These are phyloP conservation scores for Aquanectria penicillioides DNA, from an alignment of 2,329 filamentous ascomycete species.

Conservation along the genomic window DNA sequence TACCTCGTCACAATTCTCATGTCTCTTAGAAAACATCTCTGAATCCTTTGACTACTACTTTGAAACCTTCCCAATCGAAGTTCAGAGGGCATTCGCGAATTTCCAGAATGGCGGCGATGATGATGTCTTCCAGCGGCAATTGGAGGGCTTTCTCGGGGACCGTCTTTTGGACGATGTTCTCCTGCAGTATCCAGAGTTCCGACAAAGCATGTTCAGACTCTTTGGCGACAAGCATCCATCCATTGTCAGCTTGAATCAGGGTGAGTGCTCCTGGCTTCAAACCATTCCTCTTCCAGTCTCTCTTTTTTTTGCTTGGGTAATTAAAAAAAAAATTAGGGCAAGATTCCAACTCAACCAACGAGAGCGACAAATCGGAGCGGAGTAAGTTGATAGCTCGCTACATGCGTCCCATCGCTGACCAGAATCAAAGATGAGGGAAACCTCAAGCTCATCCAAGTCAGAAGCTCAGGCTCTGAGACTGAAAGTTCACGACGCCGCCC, in stretches of 20 bases:
- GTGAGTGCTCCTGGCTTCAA: no score
- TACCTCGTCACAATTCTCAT: slow-evolving; percentile 1
- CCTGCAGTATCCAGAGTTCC: slow-evolving; percentile 18
- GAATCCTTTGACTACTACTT: slow-evolving; percentile 21
- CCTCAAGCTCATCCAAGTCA: neutral
- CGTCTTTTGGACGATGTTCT: slow-evolving; percentile 36
- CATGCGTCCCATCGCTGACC: no score
- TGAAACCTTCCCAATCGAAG: slow-evolving; percentile 25
- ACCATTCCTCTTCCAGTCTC: no score
- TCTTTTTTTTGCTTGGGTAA: no score
- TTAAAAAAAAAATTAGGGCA: no score
- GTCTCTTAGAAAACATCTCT: slow-evolving; percentile 20
- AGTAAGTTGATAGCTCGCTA: no score
- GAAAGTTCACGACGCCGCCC: neutral
- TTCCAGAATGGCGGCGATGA: slow-evolving; percentile 21
- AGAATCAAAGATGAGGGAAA: slow-evolving; percentile 1
- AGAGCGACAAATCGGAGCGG: no score
- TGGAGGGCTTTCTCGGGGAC: slow-evolving; percentile 27
- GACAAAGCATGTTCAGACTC: slow-evolving; percentile 24
- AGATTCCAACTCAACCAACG: no score
- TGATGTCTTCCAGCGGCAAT: slow-evolving; percentile 10
- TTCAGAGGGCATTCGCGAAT: slow-evolving; percentile 17
- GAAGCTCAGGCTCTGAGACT: neutral
- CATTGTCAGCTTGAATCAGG: neutral
- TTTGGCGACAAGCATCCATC: slow-evolving; percentile 35